Evolutionary conservation across 129 eudicot species (phyloP), one percentile per base, ranked within the genome.

Genomic region (Lactuca saligna): DNA sequence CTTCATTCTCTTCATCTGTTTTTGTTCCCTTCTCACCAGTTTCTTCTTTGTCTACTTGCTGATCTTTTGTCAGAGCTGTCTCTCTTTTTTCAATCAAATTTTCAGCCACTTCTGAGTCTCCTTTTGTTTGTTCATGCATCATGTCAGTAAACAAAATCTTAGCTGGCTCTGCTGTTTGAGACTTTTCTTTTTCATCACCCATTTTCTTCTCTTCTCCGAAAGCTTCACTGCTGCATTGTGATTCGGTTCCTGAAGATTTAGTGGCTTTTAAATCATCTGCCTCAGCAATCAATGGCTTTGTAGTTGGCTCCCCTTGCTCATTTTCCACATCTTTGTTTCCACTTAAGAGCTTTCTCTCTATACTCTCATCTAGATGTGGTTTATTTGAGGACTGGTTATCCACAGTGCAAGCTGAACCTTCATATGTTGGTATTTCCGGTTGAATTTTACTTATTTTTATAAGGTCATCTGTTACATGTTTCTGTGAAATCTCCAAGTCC

Each of bases 1-100:
- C 88, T 41, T 80, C 79, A 20, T 63, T 65, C 10, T 80, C 88
- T 73, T 73, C 83, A 38, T 78, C 88, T 7, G 68, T 72, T 76
- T 75, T 84, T 56, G 34, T 73, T 55, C 72, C 80, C 20, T 34
- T 60, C 55, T 80, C 79, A 32, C 41, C 78, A 17, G 56, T 55
- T 60, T 75, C 79, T 17, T 71, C 60, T 77, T 77, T 74, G 16
- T 69, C 76, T 44, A 20, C 75, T 39, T 57, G 75, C 46, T 33
- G 65, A 37, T 79, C 71, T 55, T 57, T 77, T 49, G 60, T 73
- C 39, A 17, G 54, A 49, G 42, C 37, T 54, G 25, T 17, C 7
- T 71, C 78, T 46, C 57, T 77, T 68, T 78, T 77, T 63, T 17
- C 69, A 12, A 25, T 69, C 39, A 68, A 60, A 11, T 61, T 68